phyloP scores from a whole-genome alignment of 495 filamentous ascomycete genomes.

The Usnea hakonensis region DNA sequence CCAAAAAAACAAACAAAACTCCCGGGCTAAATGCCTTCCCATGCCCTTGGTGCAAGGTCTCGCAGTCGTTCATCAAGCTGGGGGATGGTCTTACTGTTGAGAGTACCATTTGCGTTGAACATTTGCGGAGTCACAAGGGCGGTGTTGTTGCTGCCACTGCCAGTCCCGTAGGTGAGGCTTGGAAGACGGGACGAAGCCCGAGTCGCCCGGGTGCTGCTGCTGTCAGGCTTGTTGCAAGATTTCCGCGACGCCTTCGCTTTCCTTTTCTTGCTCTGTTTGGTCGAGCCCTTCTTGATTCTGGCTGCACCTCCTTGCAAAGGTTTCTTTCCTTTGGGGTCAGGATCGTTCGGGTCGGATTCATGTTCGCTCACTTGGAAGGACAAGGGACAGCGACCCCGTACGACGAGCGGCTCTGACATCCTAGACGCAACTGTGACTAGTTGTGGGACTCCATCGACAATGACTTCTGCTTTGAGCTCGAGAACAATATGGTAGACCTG shows the following conservation, averaged over 20 bases:
- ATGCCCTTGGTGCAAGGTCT: background rate
- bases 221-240: background rate
- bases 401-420: slow-evolving; percentile 81
- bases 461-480: slow-evolving; percentile 76
- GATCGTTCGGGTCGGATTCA: slow-evolving; percentile 16
- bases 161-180: background rate
- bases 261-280: background rate
- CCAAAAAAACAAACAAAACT: no score
- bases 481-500: slow-evolving; percentile 92
- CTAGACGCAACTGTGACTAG: slow-evolving; percentile 74
- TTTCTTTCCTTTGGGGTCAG: background rate
- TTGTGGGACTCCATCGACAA: slow-evolving; percentile 30
- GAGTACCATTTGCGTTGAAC: background rate
- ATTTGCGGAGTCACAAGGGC: background rate
- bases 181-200: background rate
- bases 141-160: background rate
- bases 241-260: background rate
- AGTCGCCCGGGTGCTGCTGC: background rate
- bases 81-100: background rate
- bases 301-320: background rate
- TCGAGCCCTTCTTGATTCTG: background rate
- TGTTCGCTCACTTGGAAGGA: slow-evolving; percentile 61
- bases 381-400: slow-evolving; percentile 85
- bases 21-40: background rate
- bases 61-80: background rate